Base-by-base conservation (phyloP, 768 basidiomycete species). In the Porpolomopsis calyptriformis region DNA sequence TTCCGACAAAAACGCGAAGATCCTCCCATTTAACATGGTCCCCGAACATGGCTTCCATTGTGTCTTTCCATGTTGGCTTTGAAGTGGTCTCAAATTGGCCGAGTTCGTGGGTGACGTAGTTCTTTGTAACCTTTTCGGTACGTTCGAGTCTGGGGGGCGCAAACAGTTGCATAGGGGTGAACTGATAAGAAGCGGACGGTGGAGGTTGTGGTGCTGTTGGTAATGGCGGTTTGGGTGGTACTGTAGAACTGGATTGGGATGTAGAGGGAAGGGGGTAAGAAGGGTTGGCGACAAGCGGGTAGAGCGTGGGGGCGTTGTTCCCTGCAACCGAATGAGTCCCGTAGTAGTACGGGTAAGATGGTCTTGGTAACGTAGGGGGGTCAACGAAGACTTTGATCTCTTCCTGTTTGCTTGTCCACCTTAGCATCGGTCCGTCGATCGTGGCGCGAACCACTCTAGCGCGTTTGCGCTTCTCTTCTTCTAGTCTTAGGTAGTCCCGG, bases 1-100 rank as follows among this genome's bases (percentile, higher is more conserved):
- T 84, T 19, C 75, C 71, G 1, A 69, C 66, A 53, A 76, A 85
- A 4, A 82, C 81, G 49, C 71, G 77, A 18, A 85, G 48, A 23
- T 80, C 73, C 42, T 84, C 78, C 86, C 86, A 97, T 40, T 81
- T 73, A 7, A 82, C 81, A 53, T 93, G 83, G 42, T 84, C 71
- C 1, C 93, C 91, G 54, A 97, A 89, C 67, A 94, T 71, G 1
- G 87, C 80, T 5, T 71, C 55, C 82, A 92, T 85, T 9, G 83
- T 88, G 24, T 82, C 76, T 39, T 64, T 68, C 83, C 85, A 84
- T 0, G 61, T 56, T 0, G 84, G 81, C 48, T 77, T 77, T 0
- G 66, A 60, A 1, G 63, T 60, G 4, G 65, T 66, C 19, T 70
- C 63, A 1, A 61, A 57, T 50, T 82, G 77, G 2, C 63, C 67